Conservation (phyloP, 441 rosid species). For the Populus trichocarpa region DNA sequence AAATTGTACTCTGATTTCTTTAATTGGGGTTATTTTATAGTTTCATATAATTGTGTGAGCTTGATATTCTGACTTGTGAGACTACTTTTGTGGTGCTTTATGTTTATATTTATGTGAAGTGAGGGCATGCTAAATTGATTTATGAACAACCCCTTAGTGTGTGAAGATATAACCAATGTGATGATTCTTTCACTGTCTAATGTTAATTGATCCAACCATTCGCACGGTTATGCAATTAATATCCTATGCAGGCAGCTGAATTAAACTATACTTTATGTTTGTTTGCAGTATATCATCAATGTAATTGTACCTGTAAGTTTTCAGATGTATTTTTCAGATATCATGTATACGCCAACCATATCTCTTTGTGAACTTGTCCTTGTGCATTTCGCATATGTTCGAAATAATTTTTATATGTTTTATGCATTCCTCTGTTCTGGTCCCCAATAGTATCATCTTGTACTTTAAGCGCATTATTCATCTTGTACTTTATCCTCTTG, state of each 20-base stretch:
- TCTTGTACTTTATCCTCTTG: not conserved
- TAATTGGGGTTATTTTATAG: not conserved
- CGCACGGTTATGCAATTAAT: constrained; percentile 9
- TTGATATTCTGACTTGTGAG: not conserved
- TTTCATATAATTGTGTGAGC: not conserved
- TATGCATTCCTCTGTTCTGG: not conserved
- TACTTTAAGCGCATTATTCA: no score
- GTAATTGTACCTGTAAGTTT: constrained; percentile 36
- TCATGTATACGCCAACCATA: not conserved
- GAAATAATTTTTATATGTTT: not conserved
- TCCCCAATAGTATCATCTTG: not conserved
- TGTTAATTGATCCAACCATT: constrained; percentile 13
- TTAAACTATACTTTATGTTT: constrained; percentile 26
- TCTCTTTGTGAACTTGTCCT: not conserved
- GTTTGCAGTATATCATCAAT: constrained; percentile 25
- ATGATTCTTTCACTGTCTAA: constrained; percentile 10
- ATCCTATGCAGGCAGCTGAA: constrained; percentile 28
- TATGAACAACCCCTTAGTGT: not conserved
- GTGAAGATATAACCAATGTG: not conserved
- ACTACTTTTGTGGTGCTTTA: not conserved
- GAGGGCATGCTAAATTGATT: not conserved
- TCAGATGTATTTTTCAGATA: constrained; percentile 5
- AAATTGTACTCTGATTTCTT: not conserved
- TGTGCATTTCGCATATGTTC: not conserved
- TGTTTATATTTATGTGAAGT: not conserved